Evolutionary conservation across 139 green algal genomes (phyloP), one percentile per base, ranked within the genome.

Genomic region (Raphidocelis subcapitata): DNA sequence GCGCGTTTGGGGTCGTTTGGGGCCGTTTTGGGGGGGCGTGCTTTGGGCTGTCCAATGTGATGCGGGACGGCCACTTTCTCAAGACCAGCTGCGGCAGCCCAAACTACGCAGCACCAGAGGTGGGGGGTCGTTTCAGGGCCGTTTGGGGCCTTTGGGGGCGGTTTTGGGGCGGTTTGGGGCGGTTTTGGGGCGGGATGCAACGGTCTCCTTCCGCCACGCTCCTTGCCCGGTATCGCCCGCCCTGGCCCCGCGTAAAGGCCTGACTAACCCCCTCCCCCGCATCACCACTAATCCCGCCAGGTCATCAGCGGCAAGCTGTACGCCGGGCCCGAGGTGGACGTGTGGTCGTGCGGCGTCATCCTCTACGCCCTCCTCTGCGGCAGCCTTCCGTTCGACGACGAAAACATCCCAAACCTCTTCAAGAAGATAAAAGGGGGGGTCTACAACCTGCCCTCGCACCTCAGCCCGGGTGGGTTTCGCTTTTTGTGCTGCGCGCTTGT

Each of bases 361-460:
- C 86, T 99, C 67, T 99, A 99, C 69, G 96, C 96, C 16, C 88
- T 99, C 62, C 90, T 99, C 71, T 99, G 96, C 80, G 96, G 96
- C 33, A 93, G 79, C 61, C 87, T 99, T 68, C 96, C 96, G 29
- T 99, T 99, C 86, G 96, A 99, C 77, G 96, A 99, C 76, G 96
- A 99, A 73, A 98, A 98, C 86, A 99, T 99, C 75, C 96, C 96
- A 54, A 99, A 99, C 81, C 91, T 99, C 56, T 99, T 99, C 85
- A 99, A 98, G 74, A 99, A 99, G 83, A 99, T 99, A 84, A 99
- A 99, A 84, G 86, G 76, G 18, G 83, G 83, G 49, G 97, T 98
- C 63, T 99, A 99, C 86, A 96, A 93, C 37, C 88, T 99, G 72
- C 96, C 96, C 29, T 92, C 72, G 46, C 92, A 99, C 84, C 87